A percentile compares a stretch with the other conserved stretches of the same genome.
Evolutionary conservation across 148 eudicot species (phyloP).

Genomic region (Rhododendron vialii): DNA sequence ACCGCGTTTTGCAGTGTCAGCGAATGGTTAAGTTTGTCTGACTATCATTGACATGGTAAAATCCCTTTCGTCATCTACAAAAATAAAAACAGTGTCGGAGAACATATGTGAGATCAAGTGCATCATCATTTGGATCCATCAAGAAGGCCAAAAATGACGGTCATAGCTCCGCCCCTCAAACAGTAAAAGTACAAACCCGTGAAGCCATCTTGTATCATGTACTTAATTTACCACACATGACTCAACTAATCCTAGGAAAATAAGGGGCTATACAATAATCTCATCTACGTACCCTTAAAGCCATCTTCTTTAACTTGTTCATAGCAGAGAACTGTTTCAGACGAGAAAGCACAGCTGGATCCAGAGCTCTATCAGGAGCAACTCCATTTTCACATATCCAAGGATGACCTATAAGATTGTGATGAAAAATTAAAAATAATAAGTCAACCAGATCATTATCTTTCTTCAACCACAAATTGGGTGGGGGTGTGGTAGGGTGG

Average conservation of each 20-base stretch:
- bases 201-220: neutral
- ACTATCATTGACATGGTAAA: neutral
- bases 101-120: neutral
- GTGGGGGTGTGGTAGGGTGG: too few species aligned
- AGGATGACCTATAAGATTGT: conserved; percentile 71
- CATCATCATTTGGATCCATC: neutral
- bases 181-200: neutral
- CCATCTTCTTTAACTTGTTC: conserved; percentile 98
- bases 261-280: neutral
- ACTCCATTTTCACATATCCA: conserved; percentile 99
- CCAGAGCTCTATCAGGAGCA: conserved; percentile 92
- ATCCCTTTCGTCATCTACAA: neutral
- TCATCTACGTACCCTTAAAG: conserved; percentile 69
- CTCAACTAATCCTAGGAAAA: neutral
- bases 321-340: conserved; percentile 93
- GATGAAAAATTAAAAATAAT: neutral
- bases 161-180: neutral
- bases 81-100: neutral
- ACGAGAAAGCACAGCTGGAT: conserved; percentile 96
- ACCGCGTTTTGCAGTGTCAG: neutral
- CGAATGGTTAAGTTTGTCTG: neutral
- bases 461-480: neutral
- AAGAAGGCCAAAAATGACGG: neutral
- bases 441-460: neutral
- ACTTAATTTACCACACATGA: neutral